Evolutionary conservation across 192 early-diverging fungal genomes (phyloP), one percentile per base, ranked within the genome.

Genomic region (Umbelopsis ramanniana): DNA sequence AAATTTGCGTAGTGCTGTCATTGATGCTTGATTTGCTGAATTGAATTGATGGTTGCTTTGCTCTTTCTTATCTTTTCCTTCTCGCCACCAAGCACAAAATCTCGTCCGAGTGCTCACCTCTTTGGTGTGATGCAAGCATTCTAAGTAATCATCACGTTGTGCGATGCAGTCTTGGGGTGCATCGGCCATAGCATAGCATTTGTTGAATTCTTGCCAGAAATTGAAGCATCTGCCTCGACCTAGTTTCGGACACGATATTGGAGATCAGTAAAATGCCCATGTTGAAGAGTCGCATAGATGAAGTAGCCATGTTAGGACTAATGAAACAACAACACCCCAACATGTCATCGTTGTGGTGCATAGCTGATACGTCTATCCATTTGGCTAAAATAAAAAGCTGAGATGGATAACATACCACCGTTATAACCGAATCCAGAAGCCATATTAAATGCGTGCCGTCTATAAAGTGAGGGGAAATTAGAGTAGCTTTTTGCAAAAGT

Each of bases 181-280:
- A 80, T 94, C 90, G 69, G 93, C 91, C 76, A 87, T 81, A 77
- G 91, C 95, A 77, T 93, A 94, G 86, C 96, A 98, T 74, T 94
- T 94, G 78, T 93, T 84, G 82, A 96, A 97, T 80, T 97, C 96
- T 83, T 97, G 96, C 94, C 95, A 98, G 83, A 95, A 95, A 54
- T 91, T 86, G 82, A 96, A 97, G 89, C 97, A 98, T 73, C 97
- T 91, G 74, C 94, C 88, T 79, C 88, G 90, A 80, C 94, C 88
- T 95, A 23, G 8, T 55, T 46, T 6, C 37, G 22, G 46, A 43
- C 12, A 47, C 7, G 22, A 54, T 38, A 40, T 40, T 52, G 29
- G 19, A 46, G 52, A 29, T 23, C 3, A 43, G 35, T 23, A 9
- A 10, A 17, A 23, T 60, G 55, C 8, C 3, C 26, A 2, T 26